Percentiles rank a stretch among this genome's conserved stretches.
Evolutionary conservation across 495 filamentous ascomycete species (phyloP).

Genomic region (Bryoglossum gracile): DNA sequence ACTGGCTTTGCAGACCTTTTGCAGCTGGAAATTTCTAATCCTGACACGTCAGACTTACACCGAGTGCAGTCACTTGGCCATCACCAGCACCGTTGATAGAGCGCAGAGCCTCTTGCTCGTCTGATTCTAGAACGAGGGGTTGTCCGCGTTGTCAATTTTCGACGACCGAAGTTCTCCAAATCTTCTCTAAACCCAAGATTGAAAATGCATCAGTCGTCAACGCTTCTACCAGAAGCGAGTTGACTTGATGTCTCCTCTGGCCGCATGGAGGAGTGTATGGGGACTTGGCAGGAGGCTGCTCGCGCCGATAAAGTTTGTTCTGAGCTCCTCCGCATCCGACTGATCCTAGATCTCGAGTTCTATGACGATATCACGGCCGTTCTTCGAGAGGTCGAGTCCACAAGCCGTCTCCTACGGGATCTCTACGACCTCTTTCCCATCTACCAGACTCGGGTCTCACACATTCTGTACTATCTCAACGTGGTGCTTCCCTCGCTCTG

Average conservation of each 20-base stretch:
- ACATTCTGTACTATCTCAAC: conserved; percentile 44
- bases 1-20: conserved; percentile 13
- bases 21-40: conserved; percentile 10
- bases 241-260: conserved; percentile 24
- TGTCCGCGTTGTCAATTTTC: not conserved
- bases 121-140: not conserved
- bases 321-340: conserved; percentile 16
- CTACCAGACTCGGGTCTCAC: conserved; percentile 37
- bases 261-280: conserved; percentile 24
- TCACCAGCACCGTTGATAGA: too few relatives aligned
- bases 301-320: conserved; percentile 20
- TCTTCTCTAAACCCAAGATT: conserved; percentile 5
- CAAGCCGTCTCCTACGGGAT: conserved; percentile 40
- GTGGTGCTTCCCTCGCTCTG: conserved; percentile 44
- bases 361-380: conserved; percentile 21
- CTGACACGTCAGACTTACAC: conserved; percentile 24
- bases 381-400: conserved; percentile 18
- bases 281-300: conserved; percentile 25
- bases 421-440: conserved; percentile 45
- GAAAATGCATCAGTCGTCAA: conserved; percentile 9
- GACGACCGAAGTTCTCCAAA: conserved; percentile 1
- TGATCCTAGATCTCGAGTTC: conserved; percentile 11
- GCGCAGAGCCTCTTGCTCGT: conserved; percentile 16
- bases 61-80: conserved; percentile 4
- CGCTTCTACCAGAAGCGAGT: conserved; percentile 11